A percentile compares a stretch with the other conserved stretches of the same genome.
Evolutionary conservation across 768 basidiomycete species (phyloP).

Genomic region (Suillus discolor): DNA sequence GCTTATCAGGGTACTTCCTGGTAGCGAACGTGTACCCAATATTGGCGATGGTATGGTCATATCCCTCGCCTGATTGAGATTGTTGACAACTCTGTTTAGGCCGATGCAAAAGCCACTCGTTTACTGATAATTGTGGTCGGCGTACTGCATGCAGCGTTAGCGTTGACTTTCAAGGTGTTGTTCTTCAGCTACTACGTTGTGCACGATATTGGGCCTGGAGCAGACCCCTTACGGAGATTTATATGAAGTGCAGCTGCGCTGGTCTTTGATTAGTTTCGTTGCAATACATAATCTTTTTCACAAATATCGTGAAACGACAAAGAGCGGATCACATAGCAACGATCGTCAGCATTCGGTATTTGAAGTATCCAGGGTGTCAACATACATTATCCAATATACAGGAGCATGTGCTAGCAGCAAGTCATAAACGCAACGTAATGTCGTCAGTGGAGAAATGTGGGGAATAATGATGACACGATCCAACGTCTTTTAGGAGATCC

Average conservation of each 20-base stretch:
- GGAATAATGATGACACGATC: background rate
- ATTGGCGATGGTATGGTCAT: slow-evolving; percentile 68
- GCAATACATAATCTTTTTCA: background rate
- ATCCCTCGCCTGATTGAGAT: slow-evolving; percentile 4
- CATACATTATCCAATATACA: background rate
- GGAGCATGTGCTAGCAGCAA: background rate
- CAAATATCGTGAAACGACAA: background rate
- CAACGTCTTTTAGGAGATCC: background rate
- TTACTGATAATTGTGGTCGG: slow-evolving; percentile 79
- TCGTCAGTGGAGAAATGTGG: background rate
- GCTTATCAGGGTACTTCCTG: slow-evolving; percentile 87
- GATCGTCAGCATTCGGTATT: background rate
- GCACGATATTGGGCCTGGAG: slow-evolving; percentile 37
- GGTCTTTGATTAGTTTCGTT: background rate
- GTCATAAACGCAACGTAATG: background rate
- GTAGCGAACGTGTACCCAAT: slow-evolving; percentile 86
- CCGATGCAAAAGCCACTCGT: slow-evolving; percentile 84
- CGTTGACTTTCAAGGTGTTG: slow-evolving; percentile 77
- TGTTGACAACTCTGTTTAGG: slow-evolving; percentile 43
- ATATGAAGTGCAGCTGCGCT: slow-evolving; percentile 7
- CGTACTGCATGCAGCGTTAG: slow-evolving; percentile 75
- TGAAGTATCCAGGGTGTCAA: background rate
- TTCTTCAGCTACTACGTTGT: slow-evolving; percentile 66
- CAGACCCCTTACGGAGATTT: slow-evolving; percentile 24
- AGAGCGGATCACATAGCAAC: no score